Conservation (phyloP, 176 grass and related monocot species). For the Phyllostachys edulis region DNA sequence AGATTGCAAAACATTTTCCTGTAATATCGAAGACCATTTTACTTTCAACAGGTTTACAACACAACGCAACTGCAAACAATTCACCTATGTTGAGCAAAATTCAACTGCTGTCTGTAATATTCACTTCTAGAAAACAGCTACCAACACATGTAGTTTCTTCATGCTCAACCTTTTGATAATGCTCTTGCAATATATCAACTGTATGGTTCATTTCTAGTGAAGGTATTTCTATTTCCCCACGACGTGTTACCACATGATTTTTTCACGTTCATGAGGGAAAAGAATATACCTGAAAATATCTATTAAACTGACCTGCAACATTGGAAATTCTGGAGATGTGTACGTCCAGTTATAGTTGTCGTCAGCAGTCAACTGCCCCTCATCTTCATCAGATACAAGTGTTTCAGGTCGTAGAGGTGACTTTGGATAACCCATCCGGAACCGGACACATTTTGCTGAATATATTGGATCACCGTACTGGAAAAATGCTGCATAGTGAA, state of each 20-base stretch:
- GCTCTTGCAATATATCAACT: background rate
- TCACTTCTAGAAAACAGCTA: background rate
- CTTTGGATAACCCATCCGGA: slow-evolving; percentile 61
- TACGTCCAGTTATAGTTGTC: slow-evolving; percentile 61
- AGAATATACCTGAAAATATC: background rate
- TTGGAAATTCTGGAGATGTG: slow-evolving; percentile 68
- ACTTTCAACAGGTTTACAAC: background rate
- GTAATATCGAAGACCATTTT: slow-evolving; percentile 22
- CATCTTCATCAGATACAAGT: slow-evolving; percentile 39
- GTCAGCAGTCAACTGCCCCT: slow-evolving; percentile 24
- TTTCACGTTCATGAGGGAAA: background rate
- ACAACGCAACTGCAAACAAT: background rate
- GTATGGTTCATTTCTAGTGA: background rate
- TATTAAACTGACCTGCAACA: slow-evolving; percentile 49
- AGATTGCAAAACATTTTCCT: slow-evolving; percentile 70
- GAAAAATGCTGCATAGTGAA: slow-evolving; percentile 53
- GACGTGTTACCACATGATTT: background rate
- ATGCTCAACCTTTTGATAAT: background rate
- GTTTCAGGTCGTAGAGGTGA: slow-evolving; percentile 2
- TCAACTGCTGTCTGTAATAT: background rate
- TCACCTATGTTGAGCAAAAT: background rate
- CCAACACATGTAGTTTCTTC: background rate
- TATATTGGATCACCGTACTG: slow-evolving; percentile 60
- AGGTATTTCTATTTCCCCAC: background rate
- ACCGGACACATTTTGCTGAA: slow-evolving; percentile 47